Evolutionary conservation across 306 rosid genomes (phyloP), one percentile per base, ranked within the genome.

Genomic region (Castanospermum australe): DNA sequence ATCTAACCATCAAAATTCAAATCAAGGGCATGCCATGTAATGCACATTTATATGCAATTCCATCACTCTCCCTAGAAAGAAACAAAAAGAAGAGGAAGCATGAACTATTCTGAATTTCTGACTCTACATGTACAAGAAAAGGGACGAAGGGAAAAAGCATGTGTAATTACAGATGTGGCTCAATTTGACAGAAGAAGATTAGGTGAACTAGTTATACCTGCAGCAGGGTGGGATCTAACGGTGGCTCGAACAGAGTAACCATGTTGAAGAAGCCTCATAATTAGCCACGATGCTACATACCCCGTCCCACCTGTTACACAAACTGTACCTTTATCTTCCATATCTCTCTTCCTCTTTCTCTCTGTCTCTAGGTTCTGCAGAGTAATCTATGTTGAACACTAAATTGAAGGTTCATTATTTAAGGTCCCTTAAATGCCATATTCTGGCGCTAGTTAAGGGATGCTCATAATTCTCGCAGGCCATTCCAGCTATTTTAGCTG

Each of bases 291-390:
- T 0, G 82, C 96, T 5, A 89, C 35, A 63, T 59, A 91, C 20
- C 96, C 93, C 0, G 87, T 87, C 35, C 86, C 93, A 13, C 96
- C 91, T 2, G 93, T 91, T 8, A 91, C 93, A 81, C 88, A 89
- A 64, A 87, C 89, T 57, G 48, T 32, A 10, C 91, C 89, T 70
- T 81, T 87, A 6, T 61, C 85, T 8, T 21, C 86, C 87, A 83
- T 85, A 4, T 45, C 75, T 68, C 6, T 28, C 21, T 4, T 69
- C 11, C 51, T 12, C 54, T 59, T 3, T 76, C 35, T 57, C 20
- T 57, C 42, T 17, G 3, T 14, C 57, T 76, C 50, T 28, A 25
- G 11, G 22, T 24, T 4, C 42, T 50, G 33, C 17, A 0, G 21
- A 24, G 30, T 51, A 17, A 35, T 36, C 35, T 13, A 55, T 12